Base-by-base conservation (phyloP, 2,329 filamentous ascomycete genomes). In the Cladosporium sp. region DNA sequence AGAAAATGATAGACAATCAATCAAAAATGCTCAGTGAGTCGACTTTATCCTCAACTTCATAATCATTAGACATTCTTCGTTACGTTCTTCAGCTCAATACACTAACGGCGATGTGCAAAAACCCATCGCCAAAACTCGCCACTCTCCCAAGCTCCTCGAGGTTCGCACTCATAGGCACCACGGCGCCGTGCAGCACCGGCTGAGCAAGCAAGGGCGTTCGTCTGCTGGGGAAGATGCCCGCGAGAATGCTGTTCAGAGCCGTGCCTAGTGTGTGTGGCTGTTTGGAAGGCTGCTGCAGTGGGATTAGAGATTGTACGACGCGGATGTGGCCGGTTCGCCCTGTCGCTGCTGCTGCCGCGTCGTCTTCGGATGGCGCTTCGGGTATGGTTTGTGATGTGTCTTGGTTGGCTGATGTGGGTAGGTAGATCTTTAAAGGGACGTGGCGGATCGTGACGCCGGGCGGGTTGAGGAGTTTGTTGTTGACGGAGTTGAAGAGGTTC, bases 111-210 rank as follows among this genome's bases (percentile, higher is more conserved):
- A 96, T 70, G 68, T 89, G 89, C 20, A 96, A 69, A 86, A 91
- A 99, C 0, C 93, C 93, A 70, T 99, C 93, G 0, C 89, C 84
- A 73, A 96, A 97, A 1, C 89, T 83, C 3, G 88, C 86, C 62
- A 86, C 86, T 51, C 84, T 80, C 71, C 93, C 87, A 52, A 99
- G 68, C 41, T 96, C 92, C 63, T 89, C 87, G 15, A 99, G 69
- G 19, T 84, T 84, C 1, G 90, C 87, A 53, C 75, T 72, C 73
- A 97, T 86, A 1, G 93, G 92, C 52, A 96, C 80, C 1, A 83
- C 79, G 1, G 85, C 88, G 1, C 93, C 93, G 71, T 99, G 93
- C 61, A 97, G 70, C 6, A 97, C 79, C 2, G 88, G 87, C 52
- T 87, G 85, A 1, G 92, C 93, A 43, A 96, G 78, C 9, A 96